A percentile compares a stretch with the other conserved stretches of the same genome.
Conservation (phyloP, 768 basidiomycete species). For the Lyophyllum atratum region DNA sequence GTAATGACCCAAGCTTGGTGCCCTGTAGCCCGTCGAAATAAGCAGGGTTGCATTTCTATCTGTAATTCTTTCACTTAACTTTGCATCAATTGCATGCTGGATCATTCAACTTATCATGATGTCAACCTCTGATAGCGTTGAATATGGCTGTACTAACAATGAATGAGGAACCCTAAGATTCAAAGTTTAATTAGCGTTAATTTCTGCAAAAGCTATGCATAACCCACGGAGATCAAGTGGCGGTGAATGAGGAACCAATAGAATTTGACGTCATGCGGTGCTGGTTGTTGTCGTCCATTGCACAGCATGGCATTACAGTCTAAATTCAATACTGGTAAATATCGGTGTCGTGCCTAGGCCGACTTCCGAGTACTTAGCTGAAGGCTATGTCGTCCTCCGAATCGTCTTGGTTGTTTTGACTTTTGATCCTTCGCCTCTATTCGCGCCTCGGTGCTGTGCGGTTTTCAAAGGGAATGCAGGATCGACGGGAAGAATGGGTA, state of each 20-base stretch:
- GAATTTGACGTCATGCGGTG: neutral
- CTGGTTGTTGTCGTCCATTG: neutral
- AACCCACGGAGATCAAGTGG: neutral
- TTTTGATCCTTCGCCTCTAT: neutral
- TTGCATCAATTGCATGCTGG: neutral
- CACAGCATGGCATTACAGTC: slow-evolving; percentile 9
- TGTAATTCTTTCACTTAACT: too few relatives aligned
- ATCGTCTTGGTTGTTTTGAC: neutral
- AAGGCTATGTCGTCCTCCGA: neutral
- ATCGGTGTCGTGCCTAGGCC: neutral
- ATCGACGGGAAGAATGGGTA: neutral
- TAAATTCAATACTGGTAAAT: slow-evolving; percentile 7
- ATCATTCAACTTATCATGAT: neutral
- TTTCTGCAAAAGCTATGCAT: neutral
- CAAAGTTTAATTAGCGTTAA: too few relatives aligned
- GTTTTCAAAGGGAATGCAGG: neutral
- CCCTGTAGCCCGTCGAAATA: neutral
- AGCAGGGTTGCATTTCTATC: neutral
- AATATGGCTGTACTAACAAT: neutral
- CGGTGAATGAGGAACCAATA: neutral
- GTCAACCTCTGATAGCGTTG: neutral
- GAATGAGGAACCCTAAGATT: neutral
- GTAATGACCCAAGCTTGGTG: neutral
- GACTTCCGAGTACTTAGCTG: neutral
- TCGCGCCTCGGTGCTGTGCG: slow-evolving; percentile 1